These are phyloP conservation scores for Rhizoclosmatium globosum DNA, from an alignment of 192 early-diverging fungal species.

Conservation along the genomic window DNA sequence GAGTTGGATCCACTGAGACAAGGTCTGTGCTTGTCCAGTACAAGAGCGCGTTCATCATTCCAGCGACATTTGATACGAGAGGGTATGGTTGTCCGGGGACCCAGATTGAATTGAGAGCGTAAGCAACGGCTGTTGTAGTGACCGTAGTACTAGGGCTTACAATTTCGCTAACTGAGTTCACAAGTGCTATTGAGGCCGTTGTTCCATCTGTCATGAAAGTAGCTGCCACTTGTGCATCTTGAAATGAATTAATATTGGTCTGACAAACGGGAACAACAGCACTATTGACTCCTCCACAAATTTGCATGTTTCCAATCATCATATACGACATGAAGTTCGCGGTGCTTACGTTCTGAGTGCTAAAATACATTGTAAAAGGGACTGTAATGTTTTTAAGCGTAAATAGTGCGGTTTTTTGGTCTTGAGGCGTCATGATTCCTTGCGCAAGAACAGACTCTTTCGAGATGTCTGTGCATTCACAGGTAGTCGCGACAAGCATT, in stretches of 20 bases:
- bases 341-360: not conserved
- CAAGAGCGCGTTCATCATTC: conserved; percentile 30
- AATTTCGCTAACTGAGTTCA: conserved; percentile 5
- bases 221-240: conserved; percentile 4
- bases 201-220: conserved; percentile 35
- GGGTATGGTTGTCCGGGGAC: not conserved
- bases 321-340: not conserved
- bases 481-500: conserved; percentile 1
- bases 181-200: conserved; percentile 28
- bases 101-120: conserved; percentile 16
- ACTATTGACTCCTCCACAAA: conserved; percentile 21
- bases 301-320: conserved; percentile 20
- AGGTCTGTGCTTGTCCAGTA: conserved; percentile 33
- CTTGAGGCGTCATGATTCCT: conserved; percentile 9
- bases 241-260: not conserved
- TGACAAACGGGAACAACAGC: conserved; percentile 9
- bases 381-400: conserved; percentile 3
- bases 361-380: conserved; percentile 14
- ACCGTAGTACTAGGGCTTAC: not conserved
- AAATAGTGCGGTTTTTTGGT: not conserved
- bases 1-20: conserved; percentile 33
- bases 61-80: conserved; percentile 22
- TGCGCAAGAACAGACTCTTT: not conserved
- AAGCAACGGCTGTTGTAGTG: not conserved
- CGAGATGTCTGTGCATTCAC: conserved; percentile 20